Percentiles rank a stretch among this genome's conserved stretches.
phyloP scores from a whole-genome alignment of 2,329 filamentous ascomycete species.

The Diaporthe humulicola region DNA sequence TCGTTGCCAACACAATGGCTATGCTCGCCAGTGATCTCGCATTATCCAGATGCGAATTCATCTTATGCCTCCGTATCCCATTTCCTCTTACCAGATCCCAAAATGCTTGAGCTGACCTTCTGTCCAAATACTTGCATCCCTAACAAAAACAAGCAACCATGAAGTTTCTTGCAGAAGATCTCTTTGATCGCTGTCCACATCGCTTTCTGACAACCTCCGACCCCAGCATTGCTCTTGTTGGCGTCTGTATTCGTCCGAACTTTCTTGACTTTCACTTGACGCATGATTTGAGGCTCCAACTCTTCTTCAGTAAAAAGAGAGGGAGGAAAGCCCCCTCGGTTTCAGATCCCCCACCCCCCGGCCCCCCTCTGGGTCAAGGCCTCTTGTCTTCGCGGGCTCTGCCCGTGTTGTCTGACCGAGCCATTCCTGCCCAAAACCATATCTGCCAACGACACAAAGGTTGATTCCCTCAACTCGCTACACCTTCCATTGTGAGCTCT shows the following conservation, averaged over 20 bases:
- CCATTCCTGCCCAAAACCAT: too few relatives aligned
- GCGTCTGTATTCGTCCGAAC: not conserved
- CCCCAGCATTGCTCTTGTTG: not conserved
- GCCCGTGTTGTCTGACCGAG: too few relatives aligned
- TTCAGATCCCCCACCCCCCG: not conserved
- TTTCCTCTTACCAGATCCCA: not conserved
- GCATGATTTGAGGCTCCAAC: not conserved
- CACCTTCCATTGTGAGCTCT: not conserved
- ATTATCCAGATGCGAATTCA: not conserved
- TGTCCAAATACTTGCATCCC: not conserved
- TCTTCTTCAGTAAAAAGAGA: too few relatives aligned
- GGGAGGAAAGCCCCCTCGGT: not conserved
- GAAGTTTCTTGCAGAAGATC: not conserved
- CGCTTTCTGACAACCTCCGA: not conserved
- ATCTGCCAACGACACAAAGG: not conserved
- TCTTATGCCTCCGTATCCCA: not conserved
- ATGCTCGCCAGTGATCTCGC: not conserved
- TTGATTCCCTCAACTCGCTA: too few relatives aligned
- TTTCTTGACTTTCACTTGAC: not conserved
- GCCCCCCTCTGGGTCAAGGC: not conserved
- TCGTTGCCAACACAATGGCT: not conserved
- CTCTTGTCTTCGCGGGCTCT: not conserved
- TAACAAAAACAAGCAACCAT: not conserved
- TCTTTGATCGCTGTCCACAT: not conserved
- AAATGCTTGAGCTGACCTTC: not conserved